Evolutionary conservation across 2,329 filamentous ascomycete species (phyloP), one percentile per base, ranked within the genome.

Genomic region (Beauveria caledonica): DNA sequence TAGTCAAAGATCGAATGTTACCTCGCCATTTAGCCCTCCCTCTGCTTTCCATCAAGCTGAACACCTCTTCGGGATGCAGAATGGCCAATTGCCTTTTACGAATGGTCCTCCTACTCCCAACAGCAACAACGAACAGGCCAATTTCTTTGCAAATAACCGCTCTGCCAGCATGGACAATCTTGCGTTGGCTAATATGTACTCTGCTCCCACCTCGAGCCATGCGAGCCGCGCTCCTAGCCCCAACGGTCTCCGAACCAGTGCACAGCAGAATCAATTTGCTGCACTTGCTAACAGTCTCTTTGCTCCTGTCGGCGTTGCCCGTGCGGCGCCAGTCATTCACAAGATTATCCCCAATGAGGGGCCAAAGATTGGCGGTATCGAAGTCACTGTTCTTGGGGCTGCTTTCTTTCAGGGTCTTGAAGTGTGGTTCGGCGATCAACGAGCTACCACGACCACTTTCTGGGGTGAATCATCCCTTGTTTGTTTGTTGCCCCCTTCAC

Each of bases 321-420:
- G 80, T 33, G 60, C 66, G 1, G 70, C 74, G 11, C 77, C 82
- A 2, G 83, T 87, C 19, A 93, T 95, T 23, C 87, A 90, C 70
- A 93, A 92, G 71, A 81, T 96, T 63, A 90, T 94, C 40, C 92
- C 92, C 0, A 82, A 82, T 33, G 89, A 95, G 71, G 92, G 92
- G 0, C 89, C 92, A 7, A 89, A 86, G 62, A 85, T 84, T 40
- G 92, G 92, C 62, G 92, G 92, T 46, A 92, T 90, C 57, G 92
- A 97, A 71, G 90, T 96, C 3, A 93, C 90, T 0, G 83, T 94
- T 60, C 78, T 96, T 9, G 92, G 92, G 19, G 89, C 86, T 64
- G 85, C 87, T 15, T 96, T 96, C 70, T 87, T 86, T 64, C 87
- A 82, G 63, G 88, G 73, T 1, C 80, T 95, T 63, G 89, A 92